These are phyloP conservation scores for Pleodorina starrii DNA, from an alignment of 139 green algal genomes.

Conservation along the genomic window DNA sequence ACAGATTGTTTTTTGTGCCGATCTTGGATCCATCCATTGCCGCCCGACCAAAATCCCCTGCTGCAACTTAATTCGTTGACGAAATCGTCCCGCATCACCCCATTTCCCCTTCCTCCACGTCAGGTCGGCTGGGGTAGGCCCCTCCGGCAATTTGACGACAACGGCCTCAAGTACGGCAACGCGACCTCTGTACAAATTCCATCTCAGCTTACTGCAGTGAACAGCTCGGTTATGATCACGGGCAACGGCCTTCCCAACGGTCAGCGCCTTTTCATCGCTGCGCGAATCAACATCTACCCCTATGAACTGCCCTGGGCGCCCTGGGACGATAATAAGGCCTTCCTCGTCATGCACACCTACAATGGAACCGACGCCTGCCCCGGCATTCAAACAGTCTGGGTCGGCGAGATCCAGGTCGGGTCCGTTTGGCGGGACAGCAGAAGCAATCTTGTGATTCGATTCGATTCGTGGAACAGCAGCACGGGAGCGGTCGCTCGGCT, in stretches of 20 bases:
- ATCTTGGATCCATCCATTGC: neutral
- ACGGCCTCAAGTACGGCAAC: neutral
- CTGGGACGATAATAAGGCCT: neutral
- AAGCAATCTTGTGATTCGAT: neutral
- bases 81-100: neutral
- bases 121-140: conserved; percentile 6
- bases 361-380: neutral
- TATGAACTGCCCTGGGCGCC: neutral
- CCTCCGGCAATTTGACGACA: neutral
- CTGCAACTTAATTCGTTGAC: neutral
- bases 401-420: neutral
- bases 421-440: neutral
- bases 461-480: neutral
- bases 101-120: neutral
- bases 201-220: neutral
- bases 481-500: neutral
- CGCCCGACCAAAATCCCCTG: neutral
- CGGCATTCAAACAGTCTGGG: neutral
- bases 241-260: neutral
- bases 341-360: neutral
- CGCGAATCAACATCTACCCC: neutral
- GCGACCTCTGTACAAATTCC: neutral
- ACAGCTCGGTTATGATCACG: neutral
- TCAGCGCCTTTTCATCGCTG: neutral
- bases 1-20: neutral